A percentile compares a stretch with the other conserved stretches of the same genome.
These are phyloP conservation scores for Chrysoporthe deuterocubensis DNA, from an alignment of 2,329 filamentous ascomycete genomes.

Conservation along the genomic window DNA sequence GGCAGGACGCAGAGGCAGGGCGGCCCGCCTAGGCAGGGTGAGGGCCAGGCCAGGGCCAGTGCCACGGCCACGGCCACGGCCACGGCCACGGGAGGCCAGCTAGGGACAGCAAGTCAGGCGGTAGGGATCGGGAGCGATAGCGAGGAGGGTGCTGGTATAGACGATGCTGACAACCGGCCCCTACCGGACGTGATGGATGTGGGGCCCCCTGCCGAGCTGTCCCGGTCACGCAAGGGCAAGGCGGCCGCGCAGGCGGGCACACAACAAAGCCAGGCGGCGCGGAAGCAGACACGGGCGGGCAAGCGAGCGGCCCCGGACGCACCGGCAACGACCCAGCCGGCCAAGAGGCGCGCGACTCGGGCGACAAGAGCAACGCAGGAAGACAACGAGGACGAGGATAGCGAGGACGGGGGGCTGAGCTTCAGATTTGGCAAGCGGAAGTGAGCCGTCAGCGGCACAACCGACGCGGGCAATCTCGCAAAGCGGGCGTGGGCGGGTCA, in stretches of 20 bases:
- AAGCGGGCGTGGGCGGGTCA: neutral
- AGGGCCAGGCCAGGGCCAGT: neutral
- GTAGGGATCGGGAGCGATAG: conserved; percentile 44
- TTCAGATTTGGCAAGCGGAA: conserved; percentile 60
- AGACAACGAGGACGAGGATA: conserved; percentile 46
- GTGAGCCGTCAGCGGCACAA: conserved; percentile 30
- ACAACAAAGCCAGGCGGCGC: conserved; percentile 33
- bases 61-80: neutral
- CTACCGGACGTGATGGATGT: conserved; percentile 31
- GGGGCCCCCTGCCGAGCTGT: conserved; percentile 29
- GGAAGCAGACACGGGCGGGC: conserved; percentile 20
- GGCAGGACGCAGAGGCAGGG: conserved; percentile 31
- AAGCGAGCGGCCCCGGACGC: conserved; percentile 42
- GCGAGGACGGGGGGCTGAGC: conserved; percentile 57
- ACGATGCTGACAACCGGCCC: conserved; percentile 25
- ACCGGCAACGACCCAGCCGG: conserved; percentile 40
- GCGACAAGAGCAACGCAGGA: conserved; percentile 32
- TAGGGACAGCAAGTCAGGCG: conserved; percentile 26
- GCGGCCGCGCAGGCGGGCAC: conserved; percentile 36
- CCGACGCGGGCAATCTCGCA: neutral
- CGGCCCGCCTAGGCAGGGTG: conserved; percentile 6
- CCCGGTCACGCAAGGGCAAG: conserved; percentile 40
- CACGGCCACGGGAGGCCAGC: neutral
- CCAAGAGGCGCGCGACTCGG: conserved; percentile 39
- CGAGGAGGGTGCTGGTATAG: conserved; percentile 35